phyloP scores from a whole-genome alignment of 176 grass and related monocot genomes.

The Triticum dicoccoides region DNA sequence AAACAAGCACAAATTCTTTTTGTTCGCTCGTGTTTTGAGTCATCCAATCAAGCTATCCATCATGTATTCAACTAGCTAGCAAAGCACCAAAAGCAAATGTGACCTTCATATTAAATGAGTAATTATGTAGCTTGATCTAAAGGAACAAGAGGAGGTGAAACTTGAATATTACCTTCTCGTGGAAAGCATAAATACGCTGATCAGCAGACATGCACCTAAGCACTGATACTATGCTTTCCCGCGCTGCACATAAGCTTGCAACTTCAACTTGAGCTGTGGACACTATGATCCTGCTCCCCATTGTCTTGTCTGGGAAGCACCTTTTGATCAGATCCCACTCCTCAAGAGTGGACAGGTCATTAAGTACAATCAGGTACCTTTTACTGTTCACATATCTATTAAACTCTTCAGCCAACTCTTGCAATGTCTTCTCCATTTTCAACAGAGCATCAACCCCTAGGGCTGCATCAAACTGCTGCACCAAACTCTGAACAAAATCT shows the following conservation, averaged over 20 bases:
- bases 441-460: not conserved
- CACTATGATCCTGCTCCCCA: not conserved
- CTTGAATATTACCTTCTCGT: too few relatives aligned
- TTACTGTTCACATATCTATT: not conserved
- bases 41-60: too few relatives aligned
- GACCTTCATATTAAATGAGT: too few relatives aligned
- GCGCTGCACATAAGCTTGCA: not conserved
- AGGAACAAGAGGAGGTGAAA: too few relatives aligned
- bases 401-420: not conserved
- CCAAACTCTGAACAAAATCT: not conserved
- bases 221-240: not conserved
- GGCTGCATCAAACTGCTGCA: not conserved
- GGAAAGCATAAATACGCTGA: not conserved
- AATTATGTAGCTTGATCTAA: too few relatives aligned
- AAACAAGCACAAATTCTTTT: too few relatives aligned
- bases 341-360: not conserved
- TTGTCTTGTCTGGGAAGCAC: not conserved
- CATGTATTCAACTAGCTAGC: too few relatives aligned
- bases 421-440: not conserved
- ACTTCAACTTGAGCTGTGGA: not conserved
- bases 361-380: constrained; percentile 17
- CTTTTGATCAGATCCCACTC: not conserved
- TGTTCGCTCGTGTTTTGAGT: too few relatives aligned
- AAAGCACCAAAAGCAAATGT: too few relatives aligned
- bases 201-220: not conserved